phyloP scores from a whole-genome alignment of 352 stramenopile genomes.

The Pythium plurisporium region DNA sequence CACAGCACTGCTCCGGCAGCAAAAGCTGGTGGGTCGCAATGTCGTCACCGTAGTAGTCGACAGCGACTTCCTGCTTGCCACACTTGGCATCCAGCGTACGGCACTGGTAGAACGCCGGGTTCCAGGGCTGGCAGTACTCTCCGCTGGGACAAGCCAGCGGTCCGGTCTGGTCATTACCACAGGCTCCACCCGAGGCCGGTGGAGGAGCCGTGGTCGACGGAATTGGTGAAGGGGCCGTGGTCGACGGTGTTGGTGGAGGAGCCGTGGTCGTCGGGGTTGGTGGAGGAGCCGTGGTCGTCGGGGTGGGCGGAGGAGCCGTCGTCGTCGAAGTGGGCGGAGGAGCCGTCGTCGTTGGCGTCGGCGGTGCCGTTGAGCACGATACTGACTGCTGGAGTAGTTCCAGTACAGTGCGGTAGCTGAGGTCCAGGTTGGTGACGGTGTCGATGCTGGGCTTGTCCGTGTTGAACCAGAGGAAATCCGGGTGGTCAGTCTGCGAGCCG shows the following conservation, averaged over 20 bases:
- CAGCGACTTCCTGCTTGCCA: slow-evolving; percentile 24
- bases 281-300: neutral
- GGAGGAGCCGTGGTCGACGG: neutral
- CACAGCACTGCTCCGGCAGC: slow-evolving; percentile 27
- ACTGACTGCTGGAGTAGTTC: slow-evolving; percentile 11
- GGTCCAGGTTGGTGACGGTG: slow-evolving; percentile 5
- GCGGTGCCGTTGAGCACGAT: neutral
- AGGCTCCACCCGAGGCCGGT: neutral
- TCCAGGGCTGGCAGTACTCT: slow-evolving; percentile 32
- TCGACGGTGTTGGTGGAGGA: too few species aligned
- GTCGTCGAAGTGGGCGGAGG: slow-evolving; percentile 12
- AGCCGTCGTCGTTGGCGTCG: neutral
- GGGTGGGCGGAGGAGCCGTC: slow-evolving; percentile 14
- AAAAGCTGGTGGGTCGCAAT: slow-evolving; percentile 20
- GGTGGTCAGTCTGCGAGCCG: slow-evolving; percentile 45
- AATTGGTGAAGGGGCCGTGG: neutral
- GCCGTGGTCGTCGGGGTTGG: neutral
- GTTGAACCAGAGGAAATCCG: slow-evolving; percentile 67
- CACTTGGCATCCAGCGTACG: slow-evolving; percentile 23
- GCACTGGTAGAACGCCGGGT: slow-evolving; percentile 41
- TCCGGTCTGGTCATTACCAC: slow-evolving; percentile 10
- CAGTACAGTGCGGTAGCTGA: slow-evolving; percentile 14
- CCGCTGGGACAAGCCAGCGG: neutral
- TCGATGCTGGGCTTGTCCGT: slow-evolving; percentile 8
- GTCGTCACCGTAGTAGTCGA: slow-evolving; percentile 44